Base-by-base conservation (phyloP, 2,329 filamentous ascomycete species). In the Teratosphaeria epicoccoides region DNA sequence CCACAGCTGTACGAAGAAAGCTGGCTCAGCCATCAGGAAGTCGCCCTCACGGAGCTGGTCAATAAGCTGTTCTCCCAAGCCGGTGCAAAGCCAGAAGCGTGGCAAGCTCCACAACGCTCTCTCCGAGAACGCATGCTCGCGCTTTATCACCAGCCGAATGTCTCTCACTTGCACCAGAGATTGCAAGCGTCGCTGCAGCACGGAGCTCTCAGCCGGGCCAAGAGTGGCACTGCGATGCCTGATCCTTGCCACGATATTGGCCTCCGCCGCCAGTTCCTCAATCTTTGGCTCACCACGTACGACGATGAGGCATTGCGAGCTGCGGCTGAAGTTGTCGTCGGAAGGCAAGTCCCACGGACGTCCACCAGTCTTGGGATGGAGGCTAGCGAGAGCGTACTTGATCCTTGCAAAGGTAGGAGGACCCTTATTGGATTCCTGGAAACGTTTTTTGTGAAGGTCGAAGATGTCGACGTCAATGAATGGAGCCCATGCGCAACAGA, bases 21-120 rank as follows among this genome's bases (percentile, higher is more conserved):
- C 51, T 84, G 81, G 80, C 74, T 84, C 33, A 72, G 70, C 11
- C 76, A 83, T 54, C 80, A 84, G 60, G 81, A 84, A 60, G 68
- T 77, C 22, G 76, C 78, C 33, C 75, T 84, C 44, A 79, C 79
- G 0, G 80, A 83, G 60, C 68, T 83, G 6, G 63, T 80, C 46
- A 84, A 84, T 62, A 69, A 70, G 12, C 66, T 82, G 46, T 79
- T 82, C 57, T 65, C 73, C 29, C 63, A 70, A 4, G 64, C 68
- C 0, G 64, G 68, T 14, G 65, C 59, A 59, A 65, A 23, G 51
- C 14, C 40, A 11, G 26, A 44, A 10, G 24, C 24, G 6, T 29
- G 17, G 33, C 24, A 49, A 24, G 26, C 22, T 1, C n/a, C 48
- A 5, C 37, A 52, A 33, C 7, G 29, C 3, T 48, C 51, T 25